Conservation (phyloP, 2,329 filamentous ascomycete species). For the Arthrinium puccinioides region DNA sequence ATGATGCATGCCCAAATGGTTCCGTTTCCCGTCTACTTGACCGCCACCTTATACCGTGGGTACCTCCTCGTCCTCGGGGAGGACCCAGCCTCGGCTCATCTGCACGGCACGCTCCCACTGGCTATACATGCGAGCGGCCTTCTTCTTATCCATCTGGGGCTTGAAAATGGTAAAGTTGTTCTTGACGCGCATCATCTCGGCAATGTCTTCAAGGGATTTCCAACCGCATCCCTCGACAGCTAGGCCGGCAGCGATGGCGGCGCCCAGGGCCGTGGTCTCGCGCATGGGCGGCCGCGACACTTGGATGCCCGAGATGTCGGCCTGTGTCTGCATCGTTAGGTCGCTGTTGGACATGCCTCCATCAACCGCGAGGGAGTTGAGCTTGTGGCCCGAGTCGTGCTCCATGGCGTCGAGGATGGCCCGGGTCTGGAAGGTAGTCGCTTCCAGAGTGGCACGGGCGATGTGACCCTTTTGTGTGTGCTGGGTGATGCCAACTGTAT, state of each 20-base stretch:
- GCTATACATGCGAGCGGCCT: constrained; percentile 35
- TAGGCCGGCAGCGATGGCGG: constrained; percentile 83
- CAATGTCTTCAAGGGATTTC: constrained; percentile 67
- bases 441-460: constrained; percentile 81
- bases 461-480: constrained; percentile 82
- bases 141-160: constrained; percentile 48
- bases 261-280: constrained; percentile 82
- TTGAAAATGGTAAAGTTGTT: constrained; percentile 63
- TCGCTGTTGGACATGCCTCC: constrained; percentile 86
- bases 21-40: too few species aligned
- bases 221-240: constrained; percentile 68
- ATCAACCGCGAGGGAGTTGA: constrained; percentile 73
- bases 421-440: constrained; percentile 87
- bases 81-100: constrained; percentile 50
- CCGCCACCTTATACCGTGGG: too few species aligned
- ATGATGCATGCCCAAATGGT: too few species aligned
- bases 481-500: constrained; percentile 68
- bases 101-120: constrained; percentile 52
- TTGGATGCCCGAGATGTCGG: constrained; percentile 74
- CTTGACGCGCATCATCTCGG: constrained; percentile 57
- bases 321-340: constrained; percentile 86
- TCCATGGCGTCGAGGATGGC: constrained; percentile 91
- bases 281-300: constrained; percentile 82
- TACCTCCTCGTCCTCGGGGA: constrained; percentile 21
- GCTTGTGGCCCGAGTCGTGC: constrained; percentile 69